Percentiles rank a stretch among this genome's conserved stretches.
phyloP scores from a whole-genome alignment of 2,329 filamentous ascomycete genomes.

The Cadophora sp. region DNA sequence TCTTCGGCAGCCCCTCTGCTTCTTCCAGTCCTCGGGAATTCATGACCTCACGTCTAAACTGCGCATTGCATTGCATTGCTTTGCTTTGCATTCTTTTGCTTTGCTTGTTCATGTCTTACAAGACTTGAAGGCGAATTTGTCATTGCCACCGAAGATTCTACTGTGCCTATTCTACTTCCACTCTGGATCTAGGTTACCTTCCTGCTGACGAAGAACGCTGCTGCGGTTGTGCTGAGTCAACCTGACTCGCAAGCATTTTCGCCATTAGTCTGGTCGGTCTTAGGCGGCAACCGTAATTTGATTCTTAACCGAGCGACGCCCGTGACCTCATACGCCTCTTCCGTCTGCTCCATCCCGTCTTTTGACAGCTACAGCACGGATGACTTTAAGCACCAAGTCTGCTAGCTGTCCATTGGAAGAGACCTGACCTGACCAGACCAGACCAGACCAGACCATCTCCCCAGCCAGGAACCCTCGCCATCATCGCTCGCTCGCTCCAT shows the following conservation, averaged over 20 bases:
- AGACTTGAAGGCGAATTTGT: slow-evolving; percentile 6
- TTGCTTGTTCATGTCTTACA: background rate
- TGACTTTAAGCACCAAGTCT: background rate
- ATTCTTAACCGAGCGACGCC: background rate
- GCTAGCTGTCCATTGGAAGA: slow-evolving; percentile 3
- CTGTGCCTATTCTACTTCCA: background rate
- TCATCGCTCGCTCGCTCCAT: slow-evolving; percentile 17
- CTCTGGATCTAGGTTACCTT: background rate
- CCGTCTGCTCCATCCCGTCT: background rate
- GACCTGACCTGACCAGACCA: background rate
- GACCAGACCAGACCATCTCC: background rate
- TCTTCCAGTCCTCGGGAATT: slow-evolving; percentile 13
- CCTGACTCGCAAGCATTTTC: slow-evolving; percentile 22
- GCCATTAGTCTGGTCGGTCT: background rate
- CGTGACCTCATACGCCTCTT: slow-evolving; percentile 8
- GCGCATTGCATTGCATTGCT: background rate
- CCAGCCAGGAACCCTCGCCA: slow-evolving; percentile 25
- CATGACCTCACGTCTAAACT: background rate
- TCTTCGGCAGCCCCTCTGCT: background rate
- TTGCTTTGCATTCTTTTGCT: background rate
- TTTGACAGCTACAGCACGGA: background rate
- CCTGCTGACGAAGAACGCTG: slow-evolving; percentile 8
- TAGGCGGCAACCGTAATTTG: slow-evolving; percentile 13
- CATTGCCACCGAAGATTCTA: slow-evolving; percentile 7
- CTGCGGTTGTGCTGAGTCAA: slow-evolving; percentile 19